Percentiles rank a stretch among this genome's conserved stretches.
Conservation (phyloP, 371 early-diverging fungal genomes). For the Mucor indicus region DNA sequence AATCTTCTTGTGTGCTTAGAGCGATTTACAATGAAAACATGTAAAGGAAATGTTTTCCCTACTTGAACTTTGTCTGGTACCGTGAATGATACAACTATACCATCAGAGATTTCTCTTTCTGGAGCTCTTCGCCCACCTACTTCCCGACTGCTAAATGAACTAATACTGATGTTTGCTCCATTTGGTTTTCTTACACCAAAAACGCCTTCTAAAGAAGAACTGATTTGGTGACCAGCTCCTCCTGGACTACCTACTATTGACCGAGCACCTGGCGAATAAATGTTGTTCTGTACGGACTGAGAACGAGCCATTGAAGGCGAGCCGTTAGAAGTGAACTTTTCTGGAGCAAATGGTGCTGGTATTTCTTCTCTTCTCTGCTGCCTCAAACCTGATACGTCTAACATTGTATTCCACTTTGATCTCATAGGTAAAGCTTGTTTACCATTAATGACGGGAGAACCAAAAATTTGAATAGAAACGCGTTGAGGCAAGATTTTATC, state of each 20-base stretch:
- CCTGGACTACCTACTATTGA: constrained; percentile 40
- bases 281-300: constrained; percentile 5
- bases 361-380: constrained; percentile 48
- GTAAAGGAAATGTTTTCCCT: constrained; percentile 68
- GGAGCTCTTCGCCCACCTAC: constrained; percentile 22
- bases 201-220: constrained; percentile 19
- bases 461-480: constrained; percentile 59
- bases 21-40: constrained; percentile 72
- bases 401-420: constrained; percentile 67
- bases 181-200: constrained; percentile 22
- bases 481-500: constrained; percentile 43
- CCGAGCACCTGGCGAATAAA: constrained; percentile 34
- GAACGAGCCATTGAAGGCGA: constrained; percentile 12
- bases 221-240: constrained; percentile 12
- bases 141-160: no score
- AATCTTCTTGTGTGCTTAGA: constrained; percentile 65
- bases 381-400: constrained; percentile 54
- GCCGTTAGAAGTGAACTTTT: constrained; percentile 10
- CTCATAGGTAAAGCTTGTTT: constrained; percentile 50
- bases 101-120: constrained; percentile 46
- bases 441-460: constrained; percentile 55
- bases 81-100: constrained; percentile 68
- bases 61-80: constrained; percentile 37
- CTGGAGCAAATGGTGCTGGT: constrained; percentile 7
- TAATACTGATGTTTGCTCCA: neutral